A percentile compares a stretch with the other conserved stretches of the same genome.
Conservation (phyloP, 352 stramenopile genomes). For the Pythium chondricola region DNA sequence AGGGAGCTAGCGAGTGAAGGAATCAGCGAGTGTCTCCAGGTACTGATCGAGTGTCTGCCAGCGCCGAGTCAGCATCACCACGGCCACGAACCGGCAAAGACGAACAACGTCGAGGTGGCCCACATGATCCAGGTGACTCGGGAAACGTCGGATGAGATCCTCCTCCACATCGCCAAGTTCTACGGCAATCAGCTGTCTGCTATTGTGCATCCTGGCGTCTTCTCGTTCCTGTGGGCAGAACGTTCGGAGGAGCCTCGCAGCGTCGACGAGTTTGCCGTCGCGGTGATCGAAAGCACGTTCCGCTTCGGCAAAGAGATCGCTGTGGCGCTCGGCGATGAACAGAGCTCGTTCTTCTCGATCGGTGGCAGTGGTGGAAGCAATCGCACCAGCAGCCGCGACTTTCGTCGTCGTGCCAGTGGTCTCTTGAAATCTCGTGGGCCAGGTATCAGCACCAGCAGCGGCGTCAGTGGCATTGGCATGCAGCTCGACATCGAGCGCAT, state of each 20-base stretch:
- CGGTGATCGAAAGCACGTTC: conserved; percentile 51
- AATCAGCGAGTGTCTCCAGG: conserved; percentile 64
- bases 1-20: conserved; percentile 54
- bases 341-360: conserved; percentile 33
- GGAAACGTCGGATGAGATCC: conserved; percentile 46
- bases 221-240: conserved; percentile 40
- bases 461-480: conserved; percentile 33
- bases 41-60: conserved; percentile 66
- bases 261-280: conserved; percentile 60
- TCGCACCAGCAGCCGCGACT: conserved; percentile 50
- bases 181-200: conserved; percentile 57
- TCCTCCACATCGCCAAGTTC: conserved; percentile 52
- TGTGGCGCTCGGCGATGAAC: conserved; percentile 50
- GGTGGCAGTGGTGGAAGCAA: conserved; percentile 8
- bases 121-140: conserved; percentile 75
- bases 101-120: conserved; percentile 43
- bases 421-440: conserved; percentile 47
- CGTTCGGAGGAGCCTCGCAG: conserved; percentile 59
- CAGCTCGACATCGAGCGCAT: conserved; percentile 78
- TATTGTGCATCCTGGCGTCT: conserved; percentile 32
- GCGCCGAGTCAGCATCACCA: conserved; percentile 2
- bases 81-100: conserved; percentile 1
- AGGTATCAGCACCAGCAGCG: not conserved
- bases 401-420: conserved; percentile 48
- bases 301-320: conserved; percentile 56